Conservation (phyloP, 495 filamentous ascomycete genomes). For the Penicillium silybi region DNA sequence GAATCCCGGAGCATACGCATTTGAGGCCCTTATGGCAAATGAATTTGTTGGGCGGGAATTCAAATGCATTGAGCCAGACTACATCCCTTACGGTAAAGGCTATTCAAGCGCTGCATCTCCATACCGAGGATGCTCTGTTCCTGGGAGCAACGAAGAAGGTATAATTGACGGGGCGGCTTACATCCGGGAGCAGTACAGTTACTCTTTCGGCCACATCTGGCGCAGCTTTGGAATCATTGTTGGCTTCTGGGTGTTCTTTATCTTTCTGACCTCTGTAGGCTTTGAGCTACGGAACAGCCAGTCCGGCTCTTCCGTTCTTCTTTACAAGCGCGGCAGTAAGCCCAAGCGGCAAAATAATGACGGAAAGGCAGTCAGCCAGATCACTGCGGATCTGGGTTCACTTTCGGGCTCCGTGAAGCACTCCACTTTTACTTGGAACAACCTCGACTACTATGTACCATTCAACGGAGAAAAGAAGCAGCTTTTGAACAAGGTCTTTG, state of each 20-base stretch:
- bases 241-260: constrained; percentile 68
- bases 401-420: constrained; percentile 26
- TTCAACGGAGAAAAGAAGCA: constrained; percentile 48
- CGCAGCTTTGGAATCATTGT: constrained; percentile 78
- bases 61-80: constrained; percentile 64
- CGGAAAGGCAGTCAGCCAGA: constrained; percentile 13
- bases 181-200: constrained; percentile 61
- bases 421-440: constrained; percentile 48
- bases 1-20: constrained; percentile 80
- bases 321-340: constrained; percentile 56
- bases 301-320: constrained; percentile 57
- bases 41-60: constrained; percentile 79
- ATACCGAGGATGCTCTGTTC: constrained; percentile 68
- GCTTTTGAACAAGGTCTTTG: constrained; percentile 68
- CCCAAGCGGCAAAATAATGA: constrained; percentile 25
- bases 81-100: constrained; percentile 58
- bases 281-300: constrained; percentile 61
- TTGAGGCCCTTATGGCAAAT: constrained; percentile 87
- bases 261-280: constrained; percentile 61
- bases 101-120: constrained; percentile 56
- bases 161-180: constrained; percentile 59
- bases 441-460: constrained; percentile 68
- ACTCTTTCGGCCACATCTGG: constrained; percentile 61
- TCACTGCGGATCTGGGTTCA: constrained; percentile 12
- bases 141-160: constrained; percentile 55